phyloP scores from a whole-genome alignment of 441 rosid species.

The Adansonia rubrostipa region DNA sequence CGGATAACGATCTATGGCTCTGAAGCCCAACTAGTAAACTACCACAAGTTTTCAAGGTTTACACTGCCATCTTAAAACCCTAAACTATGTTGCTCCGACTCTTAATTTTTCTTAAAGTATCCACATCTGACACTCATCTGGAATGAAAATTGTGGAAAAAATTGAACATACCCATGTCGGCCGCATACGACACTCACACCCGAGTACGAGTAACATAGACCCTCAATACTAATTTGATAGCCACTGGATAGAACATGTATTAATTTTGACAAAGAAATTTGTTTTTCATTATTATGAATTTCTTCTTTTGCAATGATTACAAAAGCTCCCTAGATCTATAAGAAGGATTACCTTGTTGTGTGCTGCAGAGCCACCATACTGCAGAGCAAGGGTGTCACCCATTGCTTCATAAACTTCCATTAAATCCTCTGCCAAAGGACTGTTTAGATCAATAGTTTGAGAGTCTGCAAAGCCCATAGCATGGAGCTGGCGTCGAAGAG shows the following conservation, averaged over 20 bases:
- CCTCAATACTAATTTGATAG: background rate
- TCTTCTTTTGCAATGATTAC: background rate
- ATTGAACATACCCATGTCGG: too few species aligned
- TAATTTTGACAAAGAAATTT: background rate
- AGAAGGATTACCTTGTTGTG: slow-evolving; percentile 66
- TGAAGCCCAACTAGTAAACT: background rate
- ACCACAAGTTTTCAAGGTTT: background rate
- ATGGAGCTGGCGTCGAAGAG: slow-evolving; percentile 69
- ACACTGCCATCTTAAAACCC: background rate
- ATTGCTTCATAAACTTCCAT: slow-evolving; percentile 69
- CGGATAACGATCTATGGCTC: background rate
- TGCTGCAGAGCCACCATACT: slow-evolving; percentile 86
- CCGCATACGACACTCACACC: too few species aligned
- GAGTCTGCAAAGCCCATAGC: slow-evolving; percentile 54
- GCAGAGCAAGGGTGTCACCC: slow-evolving; percentile 83
- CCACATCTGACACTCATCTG: too few species aligned
- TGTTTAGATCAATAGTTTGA: slow-evolving; percentile 51
- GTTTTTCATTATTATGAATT: background rate
- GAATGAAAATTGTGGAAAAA: too few species aligned
- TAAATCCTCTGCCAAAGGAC: slow-evolving; percentile 67
- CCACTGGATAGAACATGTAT: background rate
- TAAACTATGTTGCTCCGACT: too few species aligned
- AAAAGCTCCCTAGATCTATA: background rate
- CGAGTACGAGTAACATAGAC: background rate
- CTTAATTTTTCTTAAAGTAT: too few species aligned